These are phyloP conservation scores for Linnemannia zychae DNA, from an alignment of 192 early-diverging fungal genomes.

Conservation along the genomic window DNA sequence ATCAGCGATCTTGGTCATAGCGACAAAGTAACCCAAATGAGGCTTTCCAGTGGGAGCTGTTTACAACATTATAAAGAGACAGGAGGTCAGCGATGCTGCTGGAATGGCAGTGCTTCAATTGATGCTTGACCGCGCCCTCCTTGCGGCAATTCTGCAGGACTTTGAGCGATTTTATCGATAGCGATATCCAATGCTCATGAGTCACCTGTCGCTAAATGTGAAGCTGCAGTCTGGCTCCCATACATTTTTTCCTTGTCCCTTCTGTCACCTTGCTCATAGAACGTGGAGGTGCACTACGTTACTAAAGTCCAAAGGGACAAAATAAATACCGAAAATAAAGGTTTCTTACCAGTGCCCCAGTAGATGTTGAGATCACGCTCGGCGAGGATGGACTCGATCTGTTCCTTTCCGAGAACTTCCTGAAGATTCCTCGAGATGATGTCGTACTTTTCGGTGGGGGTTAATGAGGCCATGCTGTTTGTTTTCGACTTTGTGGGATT, in stretches of 20 bases:
- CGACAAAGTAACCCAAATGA: slow-evolving; percentile 98
- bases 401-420: slow-evolving; percentile 91
- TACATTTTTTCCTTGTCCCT: not conserved
- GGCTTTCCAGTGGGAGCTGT: slow-evolving; percentile 93
- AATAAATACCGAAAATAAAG: not conserved
- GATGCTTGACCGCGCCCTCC: not conserved
- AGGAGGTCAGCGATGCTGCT: not conserved
- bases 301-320: not conserved
- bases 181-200: not conserved
- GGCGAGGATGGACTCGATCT: slow-evolving; percentile 85
- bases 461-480: slow-evolving; percentile 54
- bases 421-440: slow-evolving; percentile 96
- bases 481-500: not conserved
- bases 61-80: not conserved
- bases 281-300: not conserved
- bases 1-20: slow-evolving; percentile 98
- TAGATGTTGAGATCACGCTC: slow-evolving; percentile 95
- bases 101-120: not conserved
- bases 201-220: not conserved
- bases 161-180: not conserved
- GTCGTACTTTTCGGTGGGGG: slow-evolving; percentile 76
- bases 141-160: not conserved
- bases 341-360: slow-evolving; percentile 86
- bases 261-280: not conserved
- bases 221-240: not conserved